Evolutionary conservation across 1,284 basidiomycete genomes (phyloP).

Genomic region (Trichosporon sp.): DNA sequence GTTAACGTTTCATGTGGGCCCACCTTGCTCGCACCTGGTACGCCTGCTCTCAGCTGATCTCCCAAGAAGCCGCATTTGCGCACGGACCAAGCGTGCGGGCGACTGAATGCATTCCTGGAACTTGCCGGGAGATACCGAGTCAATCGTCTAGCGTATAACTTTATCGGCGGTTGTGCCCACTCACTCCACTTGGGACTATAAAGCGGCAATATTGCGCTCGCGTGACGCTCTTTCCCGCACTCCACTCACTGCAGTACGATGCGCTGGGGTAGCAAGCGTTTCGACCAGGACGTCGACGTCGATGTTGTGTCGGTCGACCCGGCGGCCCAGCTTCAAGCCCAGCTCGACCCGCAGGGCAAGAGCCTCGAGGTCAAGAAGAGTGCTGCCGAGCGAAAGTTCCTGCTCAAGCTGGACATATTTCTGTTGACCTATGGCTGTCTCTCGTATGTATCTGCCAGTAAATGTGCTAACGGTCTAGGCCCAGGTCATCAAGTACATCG

Average conservation of each 20-base stretch:
- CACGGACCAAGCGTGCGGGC: neutral
- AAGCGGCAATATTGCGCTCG: neutral
- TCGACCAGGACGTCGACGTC: neutral
- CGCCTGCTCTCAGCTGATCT: neutral
- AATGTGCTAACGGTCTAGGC: neutral
- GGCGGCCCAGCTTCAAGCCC: neutral
- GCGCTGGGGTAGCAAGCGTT: neutral
- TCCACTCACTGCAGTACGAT: neutral
- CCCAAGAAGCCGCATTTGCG: neutral
- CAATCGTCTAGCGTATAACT: neutral
- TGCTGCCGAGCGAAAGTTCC: conserved; percentile 32
- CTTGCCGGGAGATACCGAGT: neutral
- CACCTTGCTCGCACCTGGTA: neutral
- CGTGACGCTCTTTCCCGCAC: neutral
- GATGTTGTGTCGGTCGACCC: neutral
- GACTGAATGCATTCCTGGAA: neutral
- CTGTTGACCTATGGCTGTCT: conserved; percentile 30
- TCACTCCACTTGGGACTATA: neutral
- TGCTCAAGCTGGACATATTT: conserved; percentile 37
- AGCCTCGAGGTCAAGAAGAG: conserved; percentile 20
- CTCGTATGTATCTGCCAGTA: conserved; percentile 16
- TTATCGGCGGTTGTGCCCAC: neutral
- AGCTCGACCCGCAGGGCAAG: conserved; percentile 18
- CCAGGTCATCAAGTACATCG: conserved; percentile 17
- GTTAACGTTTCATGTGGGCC: neutral